These are phyloP conservation scores for Phytophthora crassamura DNA, from an alignment of 352 stramenopile genomes.

Conservation along the genomic window DNA sequence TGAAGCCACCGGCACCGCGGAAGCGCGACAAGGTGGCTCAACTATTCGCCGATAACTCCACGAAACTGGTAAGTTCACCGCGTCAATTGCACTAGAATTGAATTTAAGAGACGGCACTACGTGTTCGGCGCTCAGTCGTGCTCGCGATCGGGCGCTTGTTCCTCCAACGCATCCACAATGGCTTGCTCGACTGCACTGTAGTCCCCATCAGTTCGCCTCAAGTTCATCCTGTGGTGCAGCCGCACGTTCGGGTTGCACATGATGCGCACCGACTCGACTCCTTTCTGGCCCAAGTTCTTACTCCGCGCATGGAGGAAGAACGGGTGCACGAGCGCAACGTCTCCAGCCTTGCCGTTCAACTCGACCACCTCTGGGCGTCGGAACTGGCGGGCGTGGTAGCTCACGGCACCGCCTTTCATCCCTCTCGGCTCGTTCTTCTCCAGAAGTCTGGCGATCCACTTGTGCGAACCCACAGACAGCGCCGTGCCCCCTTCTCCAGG, in stretches of 20 bases:
- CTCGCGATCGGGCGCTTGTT: not conserved
- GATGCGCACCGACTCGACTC: slow-evolving; percentile 64
- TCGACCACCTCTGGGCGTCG: slow-evolving; percentile 55
- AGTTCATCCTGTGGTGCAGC: slow-evolving; percentile 54
- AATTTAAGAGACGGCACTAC: too few relatives aligned
- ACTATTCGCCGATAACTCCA: slow-evolving; percentile 9
- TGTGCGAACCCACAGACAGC: slow-evolving; percentile 71
- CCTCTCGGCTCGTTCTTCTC: slow-evolving; percentile 53
- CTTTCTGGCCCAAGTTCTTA: slow-evolving; percentile 65
- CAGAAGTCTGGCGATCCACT: slow-evolving; percentile 61
- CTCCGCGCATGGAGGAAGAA: slow-evolving; percentile 82
- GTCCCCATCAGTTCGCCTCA: slow-evolving; percentile 36
- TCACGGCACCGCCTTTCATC: slow-evolving; percentile 67
- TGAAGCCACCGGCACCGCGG: slow-evolving; percentile 14
- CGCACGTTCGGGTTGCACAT: slow-evolving; percentile 77
- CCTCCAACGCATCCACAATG: slow-evolving; percentile 42
- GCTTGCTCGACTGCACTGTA: slow-evolving; percentile 57
- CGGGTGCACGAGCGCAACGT: slow-evolving; percentile 84
- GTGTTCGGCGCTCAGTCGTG: not conserved
- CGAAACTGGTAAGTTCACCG: too few relatives aligned
- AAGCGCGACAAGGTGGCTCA: slow-evolving; percentile 28
- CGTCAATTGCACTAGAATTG: too few relatives aligned
- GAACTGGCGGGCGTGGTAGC: slow-evolving; percentile 47
- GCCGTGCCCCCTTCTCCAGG: slow-evolving; percentile 72
- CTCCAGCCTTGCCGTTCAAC: slow-evolving; percentile 68